Evolutionary conservation across 2,329 filamentous ascomycete species (phyloP), one percentile per base, ranked within the genome.

Genomic region (Hypoxylon rubiginosum): DNA sequence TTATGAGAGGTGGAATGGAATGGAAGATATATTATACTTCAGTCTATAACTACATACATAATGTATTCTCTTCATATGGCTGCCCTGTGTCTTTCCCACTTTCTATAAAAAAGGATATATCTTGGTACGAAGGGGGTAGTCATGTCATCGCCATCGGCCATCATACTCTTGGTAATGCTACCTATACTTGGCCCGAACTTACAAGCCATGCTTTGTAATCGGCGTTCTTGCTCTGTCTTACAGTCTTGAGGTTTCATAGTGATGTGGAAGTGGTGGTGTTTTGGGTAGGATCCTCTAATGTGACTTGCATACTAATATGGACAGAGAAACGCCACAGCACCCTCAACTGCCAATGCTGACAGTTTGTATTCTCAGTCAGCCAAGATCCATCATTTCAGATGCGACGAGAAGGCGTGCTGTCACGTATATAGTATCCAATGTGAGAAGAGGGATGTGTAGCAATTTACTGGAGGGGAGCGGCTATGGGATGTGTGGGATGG

Each of bases 321-420:
- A 24, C 39, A 24, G 36, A 39, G 32, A 41, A 28, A 41, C 45
- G 55, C 43, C 49, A 55, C 61, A 53, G 21, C 21, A 19, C 58
- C 50, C 30, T 46, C 28, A 4, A 45, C 43, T 52, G 56, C 56
- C 59, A 62, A 61, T 66, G 66, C 66, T 64, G 66, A 64, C 63
- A 53, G 32, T 45, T 50, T 49, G 28, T 39, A 49, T 39, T 62
- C 53, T 58, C 61, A 64, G 60, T 64, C 54, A 69, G 64, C 63
- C 21, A 55, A 55, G 56, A 62, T 51, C 56, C 59, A 24, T 24
- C 21, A 57, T 24, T 62, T 56, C 32, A 56, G 56, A 58, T 58
- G 32, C 43, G 57, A 63, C 41, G 45, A 57, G 54, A 58, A 61
- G 26, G 34, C 30, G 58, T 61, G 41, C 30, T 46, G 58, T 65